These are phyloP conservation scores for Daldinia bambusicola DNA, from an alignment of 495 filamentous ascomycete genomes.

Conservation along the genomic window DNA sequence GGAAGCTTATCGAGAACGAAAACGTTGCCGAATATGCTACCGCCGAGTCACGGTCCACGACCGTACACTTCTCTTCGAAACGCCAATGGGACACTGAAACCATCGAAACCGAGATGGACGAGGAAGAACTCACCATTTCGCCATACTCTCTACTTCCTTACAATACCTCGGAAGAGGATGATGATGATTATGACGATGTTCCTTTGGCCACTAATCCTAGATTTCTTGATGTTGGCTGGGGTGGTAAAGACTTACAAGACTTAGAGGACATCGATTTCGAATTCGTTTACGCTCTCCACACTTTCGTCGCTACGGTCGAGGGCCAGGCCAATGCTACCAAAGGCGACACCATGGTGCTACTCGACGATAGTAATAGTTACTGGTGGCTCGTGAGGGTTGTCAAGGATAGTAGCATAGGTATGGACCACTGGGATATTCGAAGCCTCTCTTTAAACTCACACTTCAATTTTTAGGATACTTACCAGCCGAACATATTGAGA, in stretches of 20 bases:
- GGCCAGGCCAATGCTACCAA: constrained; percentile 98
- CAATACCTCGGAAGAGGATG: constrained; percentile 49
- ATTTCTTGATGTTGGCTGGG: constrained; percentile 75
- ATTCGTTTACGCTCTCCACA: constrained; percentile 98
- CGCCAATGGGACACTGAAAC: not conserved
- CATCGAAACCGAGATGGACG: constrained; percentile 8
- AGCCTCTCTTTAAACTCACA: constrained; percentile 35
- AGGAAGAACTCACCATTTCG: constrained; percentile 27
- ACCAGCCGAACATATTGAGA: constrained; percentile 98
- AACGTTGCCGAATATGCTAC: constrained; percentile 10
- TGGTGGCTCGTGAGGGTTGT: constrained; percentile 99
- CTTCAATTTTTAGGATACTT: constrained; percentile 75
- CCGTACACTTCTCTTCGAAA: constrained; percentile 23
- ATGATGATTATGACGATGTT: constrained; percentile 63
- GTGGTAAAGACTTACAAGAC: constrained; percentile 81
- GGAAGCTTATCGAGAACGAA: constrained; percentile 11
- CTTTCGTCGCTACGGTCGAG: constrained; percentile 96
- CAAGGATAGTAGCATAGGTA: constrained; percentile 97
- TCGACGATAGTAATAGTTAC: constrained; percentile 99
- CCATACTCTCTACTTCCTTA: constrained; percentile 50
- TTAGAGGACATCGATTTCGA: constrained; percentile 99
- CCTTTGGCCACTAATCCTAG: constrained; percentile 62
- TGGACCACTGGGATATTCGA: constrained; percentile 38
- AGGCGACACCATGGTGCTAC: constrained; percentile 98
- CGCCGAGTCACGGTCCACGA: constrained; percentile 25